Conservation (phyloP, 805 yeast species). For the Lachancea waltii region DNA sequence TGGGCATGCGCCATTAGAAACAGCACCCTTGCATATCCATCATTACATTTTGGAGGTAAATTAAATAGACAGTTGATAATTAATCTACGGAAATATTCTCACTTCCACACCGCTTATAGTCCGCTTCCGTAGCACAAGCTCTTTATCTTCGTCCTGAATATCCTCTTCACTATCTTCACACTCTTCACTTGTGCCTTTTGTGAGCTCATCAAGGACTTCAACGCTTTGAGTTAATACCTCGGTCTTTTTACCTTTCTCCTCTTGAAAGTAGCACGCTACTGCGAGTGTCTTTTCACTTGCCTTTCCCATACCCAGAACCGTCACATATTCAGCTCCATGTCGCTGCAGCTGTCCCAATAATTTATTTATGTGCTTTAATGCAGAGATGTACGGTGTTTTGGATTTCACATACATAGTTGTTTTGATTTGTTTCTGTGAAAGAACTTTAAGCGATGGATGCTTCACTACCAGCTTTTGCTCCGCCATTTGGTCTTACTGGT, state of each 20-base stretch:
- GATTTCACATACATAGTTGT: constrained; percentile 54
- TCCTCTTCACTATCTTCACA: constrained; percentile 26
- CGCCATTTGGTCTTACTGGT: too few relatives aligned
- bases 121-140: constrained; percentile 32
- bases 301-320: constrained; percentile 70
- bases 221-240: constrained; percentile 60
- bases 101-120: constrained; percentile 40
- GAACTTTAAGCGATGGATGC: constrained; percentile 24
- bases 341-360: constrained; percentile 42
- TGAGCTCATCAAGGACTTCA: constrained; percentile 66
- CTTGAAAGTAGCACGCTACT: constrained; percentile 54
- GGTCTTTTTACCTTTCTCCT: constrained; percentile 43
- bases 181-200: too few relatives aligned
- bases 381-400: constrained; percentile 66
- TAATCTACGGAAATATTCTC: constrained; percentile 31
- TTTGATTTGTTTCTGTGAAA: constrained; percentile 39
- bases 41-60: too few relatives aligned
- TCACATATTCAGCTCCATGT: constrained; percentile 41
- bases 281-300: constrained; percentile 59
- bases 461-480: constrained; percentile 12
- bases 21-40: neutral
- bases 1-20: neutral
- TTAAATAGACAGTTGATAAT: too few relatives aligned
- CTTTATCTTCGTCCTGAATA: constrained; percentile 28
- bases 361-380: constrained; percentile 57